Percentiles rank a stretch among this genome's conserved stretches.
Conservation (phyloP, 768 basidiomycete species). For the Pulveroboletus sp. region DNA sequence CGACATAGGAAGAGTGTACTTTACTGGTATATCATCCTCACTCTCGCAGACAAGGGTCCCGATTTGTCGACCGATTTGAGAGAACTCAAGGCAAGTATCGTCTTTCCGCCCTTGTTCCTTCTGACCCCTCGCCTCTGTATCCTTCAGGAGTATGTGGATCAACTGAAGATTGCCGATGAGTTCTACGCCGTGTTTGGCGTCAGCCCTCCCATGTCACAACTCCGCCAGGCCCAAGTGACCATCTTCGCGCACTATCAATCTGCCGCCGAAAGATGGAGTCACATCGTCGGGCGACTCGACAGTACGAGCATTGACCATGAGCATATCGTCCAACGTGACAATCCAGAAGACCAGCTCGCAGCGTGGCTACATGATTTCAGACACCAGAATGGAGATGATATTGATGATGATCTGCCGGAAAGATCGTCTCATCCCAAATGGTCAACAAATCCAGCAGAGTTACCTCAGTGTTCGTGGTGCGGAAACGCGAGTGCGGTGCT, state of each 20-base stretch:
- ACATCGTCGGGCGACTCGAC: constrained; percentile 36
- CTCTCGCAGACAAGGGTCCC: constrained; percentile 47
- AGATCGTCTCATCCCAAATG: constrained; percentile 41
- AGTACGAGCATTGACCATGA: constrained; percentile 28
- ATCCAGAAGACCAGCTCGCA: constrained; percentile 52
- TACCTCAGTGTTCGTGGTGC: constrained; percentile 63
- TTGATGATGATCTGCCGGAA: constrained; percentile 28
- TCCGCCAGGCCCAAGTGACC: constrained; percentile 48
- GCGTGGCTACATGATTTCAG: constrained; percentile 52
- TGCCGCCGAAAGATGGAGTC: constrained; percentile 45
- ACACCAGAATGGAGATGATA: constrained; percentile 36
- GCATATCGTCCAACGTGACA: constrained; percentile 32
- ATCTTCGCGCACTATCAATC: constrained; percentile 43
- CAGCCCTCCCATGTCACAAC: constrained; percentile 45
- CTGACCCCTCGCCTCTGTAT: background rate
- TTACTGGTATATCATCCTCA: constrained; percentile 56
- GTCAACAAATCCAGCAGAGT: constrained; percentile 42
- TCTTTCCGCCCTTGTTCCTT: background rate
- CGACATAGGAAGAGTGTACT: constrained; percentile 54
- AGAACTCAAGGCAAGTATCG: constrained; percentile 43
- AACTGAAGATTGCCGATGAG: constrained; percentile 50
- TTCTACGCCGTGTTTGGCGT: constrained; percentile 44
- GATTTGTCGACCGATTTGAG: constrained; percentile 44
- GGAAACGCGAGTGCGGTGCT: constrained; percentile 56
- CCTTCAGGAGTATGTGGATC: constrained; percentile 34